A percentile compares a stretch with the other conserved stretches of the same genome.
Evolutionary conservation across 371 early-diverging fungal species (phyloP).

Genomic region (Mucor saturninus): DNA sequence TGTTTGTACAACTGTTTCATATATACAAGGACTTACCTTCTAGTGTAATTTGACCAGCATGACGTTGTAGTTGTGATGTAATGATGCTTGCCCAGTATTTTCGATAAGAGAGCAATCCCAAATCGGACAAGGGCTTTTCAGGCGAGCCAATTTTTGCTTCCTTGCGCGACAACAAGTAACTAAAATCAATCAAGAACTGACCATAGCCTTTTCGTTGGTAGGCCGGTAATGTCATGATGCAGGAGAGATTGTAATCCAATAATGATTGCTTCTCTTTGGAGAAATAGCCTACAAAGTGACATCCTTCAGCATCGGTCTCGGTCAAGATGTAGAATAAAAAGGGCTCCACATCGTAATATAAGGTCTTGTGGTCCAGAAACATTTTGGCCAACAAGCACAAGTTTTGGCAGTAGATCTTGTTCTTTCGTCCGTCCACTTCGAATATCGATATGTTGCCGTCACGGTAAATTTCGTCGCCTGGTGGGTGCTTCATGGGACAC

Average conservation of each 20-base stretch:
- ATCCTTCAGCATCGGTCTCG: constrained; percentile 76
- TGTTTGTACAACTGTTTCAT: background rate
- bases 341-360: constrained; percentile 99
- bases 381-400: constrained; percentile 97
- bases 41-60: constrained; percentile 86
- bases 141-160: constrained; percentile 93
- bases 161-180: constrained; percentile 84
- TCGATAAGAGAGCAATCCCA: constrained; percentile 93
- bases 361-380: constrained; percentile 99
- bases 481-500: constrained; percentile 90
- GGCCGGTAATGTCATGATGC: constrained; percentile 94
- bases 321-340: constrained; percentile 98
- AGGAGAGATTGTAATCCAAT: constrained; percentile 93
- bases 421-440: constrained; percentile 95
- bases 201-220: constrained; percentile 97
- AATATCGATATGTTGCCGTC: constrained; percentile 87
- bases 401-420: constrained; percentile 98
- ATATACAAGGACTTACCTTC: constrained; percentile 57
- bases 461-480: constrained; percentile 98
- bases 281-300: constrained; percentile 98
- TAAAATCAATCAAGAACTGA: constrained; percentile 92
- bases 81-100: constrained; percentile 73
- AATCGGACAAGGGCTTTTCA: constrained; percentile 97
- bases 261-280: constrained; percentile 80
- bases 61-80: constrained; percentile 86